Conservation (phyloP, 2,329 filamentous ascomycete species). For the Ophiostoma sp. region DNA sequence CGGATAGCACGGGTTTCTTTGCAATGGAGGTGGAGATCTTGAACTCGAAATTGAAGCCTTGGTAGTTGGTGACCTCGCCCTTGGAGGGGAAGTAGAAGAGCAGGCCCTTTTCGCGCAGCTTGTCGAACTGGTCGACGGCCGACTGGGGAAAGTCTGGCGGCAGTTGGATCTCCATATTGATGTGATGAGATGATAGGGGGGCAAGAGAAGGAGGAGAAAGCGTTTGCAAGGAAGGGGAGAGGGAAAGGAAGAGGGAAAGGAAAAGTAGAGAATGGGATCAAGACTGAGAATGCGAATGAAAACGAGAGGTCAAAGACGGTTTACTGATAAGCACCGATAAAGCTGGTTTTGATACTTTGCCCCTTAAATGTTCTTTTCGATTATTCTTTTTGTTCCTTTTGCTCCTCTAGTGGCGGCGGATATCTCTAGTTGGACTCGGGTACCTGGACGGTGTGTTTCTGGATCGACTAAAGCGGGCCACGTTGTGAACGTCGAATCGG, state of each 20-base stretch:
- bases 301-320: neutral
- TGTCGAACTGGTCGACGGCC: slow-evolving; percentile 25
- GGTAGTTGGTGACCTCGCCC: slow-evolving; percentile 22
- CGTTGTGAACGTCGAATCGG: slow-evolving; percentile 7
- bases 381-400: too few relatives aligned
- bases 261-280: neutral
- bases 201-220: neutral
- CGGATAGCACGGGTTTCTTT: slow-evolving; percentile 26
- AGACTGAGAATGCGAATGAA: neutral
- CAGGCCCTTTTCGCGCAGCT: slow-evolving; percentile 21
- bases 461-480: neutral
- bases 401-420: neutral
- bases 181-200: neutral
- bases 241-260: neutral
- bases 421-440: neutral
- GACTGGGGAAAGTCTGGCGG: slow-evolving; percentile 23
- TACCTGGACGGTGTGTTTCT: neutral
- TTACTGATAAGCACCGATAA: too few relatives aligned
- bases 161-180: slow-evolving; percentile 19
- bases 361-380: too few relatives aligned
- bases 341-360: too few relatives aligned
- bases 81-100: slow-evolving; percentile 25
- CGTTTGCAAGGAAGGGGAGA: neutral
- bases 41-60: slow-evolving; percentile 30
- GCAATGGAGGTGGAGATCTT: slow-evolving; percentile 28